These are phyloP conservation scores for Primulina huaijiensis DNA, from an alignment of 257 asterid genomes.

Conservation along the genomic window DNA sequence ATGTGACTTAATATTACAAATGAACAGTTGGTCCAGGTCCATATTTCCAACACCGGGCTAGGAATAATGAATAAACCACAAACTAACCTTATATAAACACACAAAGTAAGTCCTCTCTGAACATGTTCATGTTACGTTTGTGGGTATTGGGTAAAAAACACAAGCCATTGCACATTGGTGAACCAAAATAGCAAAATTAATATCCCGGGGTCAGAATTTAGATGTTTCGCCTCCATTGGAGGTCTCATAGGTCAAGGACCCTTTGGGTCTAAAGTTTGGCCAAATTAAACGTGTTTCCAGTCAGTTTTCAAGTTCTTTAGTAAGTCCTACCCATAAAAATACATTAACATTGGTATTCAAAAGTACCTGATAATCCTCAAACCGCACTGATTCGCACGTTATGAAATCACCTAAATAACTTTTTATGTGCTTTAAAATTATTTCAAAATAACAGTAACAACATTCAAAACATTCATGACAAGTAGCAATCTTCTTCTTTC, in stretches of 20 bases:
- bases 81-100: too few species aligned
- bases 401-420: too few species aligned
- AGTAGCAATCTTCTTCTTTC: too few species aligned
- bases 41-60: not conserved
- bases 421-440: too few species aligned
- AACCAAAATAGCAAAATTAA: constrained; percentile 1
- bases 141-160: not conserved
- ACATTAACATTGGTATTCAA: too few species aligned
- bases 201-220: not conserved
- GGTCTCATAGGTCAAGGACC: not conserved
- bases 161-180: not conserved
- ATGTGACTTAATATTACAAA: not conserved
- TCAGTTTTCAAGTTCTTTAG: not conserved
- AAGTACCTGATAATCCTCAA: not conserved
- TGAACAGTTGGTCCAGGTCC: not conserved
- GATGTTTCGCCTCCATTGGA: constrained; percentile 5
- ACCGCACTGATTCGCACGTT: not conserved
- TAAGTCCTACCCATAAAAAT: not conserved
- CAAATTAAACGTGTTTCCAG: not conserved
- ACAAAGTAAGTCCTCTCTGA: not conserved
- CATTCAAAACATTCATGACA: too few species aligned
- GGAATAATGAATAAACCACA: too few species aligned
- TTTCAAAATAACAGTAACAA: too few species aligned
- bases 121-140: not conserved
- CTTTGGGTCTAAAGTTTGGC: not conserved